A percentile compares a stretch with the other conserved stretches of the same genome.
Conservation (phyloP, 108 stramenopile genomes). For the Epithemia pelagica region DNA sequence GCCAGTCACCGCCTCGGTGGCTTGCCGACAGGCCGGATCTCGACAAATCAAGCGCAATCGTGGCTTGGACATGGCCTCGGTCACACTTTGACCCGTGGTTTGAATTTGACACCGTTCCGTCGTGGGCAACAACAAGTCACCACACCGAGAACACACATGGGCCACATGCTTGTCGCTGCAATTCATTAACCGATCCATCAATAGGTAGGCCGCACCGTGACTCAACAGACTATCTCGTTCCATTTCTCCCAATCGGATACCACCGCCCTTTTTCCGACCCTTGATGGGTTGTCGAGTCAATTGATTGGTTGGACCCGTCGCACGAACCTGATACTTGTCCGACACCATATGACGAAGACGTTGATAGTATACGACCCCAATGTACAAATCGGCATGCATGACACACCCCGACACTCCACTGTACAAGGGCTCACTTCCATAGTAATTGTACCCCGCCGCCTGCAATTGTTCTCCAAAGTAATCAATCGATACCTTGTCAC, state of each 20-base stretch:
- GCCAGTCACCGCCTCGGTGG: slow-evolving; percentile 46
- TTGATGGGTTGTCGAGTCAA: slow-evolving; percentile 98
- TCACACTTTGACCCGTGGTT: slow-evolving; percentile 65
- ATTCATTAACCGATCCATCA: slow-evolving; percentile 92
- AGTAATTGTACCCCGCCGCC: slow-evolving; percentile 95
- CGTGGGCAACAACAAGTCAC: slow-evolving; percentile 78
- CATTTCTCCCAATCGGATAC: slow-evolving; percentile 99
- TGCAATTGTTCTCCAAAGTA: slow-evolving; percentile 98
- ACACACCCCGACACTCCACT: slow-evolving; percentile 94
- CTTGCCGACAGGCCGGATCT: slow-evolving; percentile 65
- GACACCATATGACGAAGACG: slow-evolving; percentile 99
- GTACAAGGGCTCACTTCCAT: slow-evolving; percentile 97
- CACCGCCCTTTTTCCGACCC: slow-evolving; percentile 96
- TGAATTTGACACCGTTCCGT: slow-evolving; percentile 73
- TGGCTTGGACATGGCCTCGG: slow-evolving; percentile 60
- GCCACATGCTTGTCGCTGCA: slow-evolving; percentile 94
- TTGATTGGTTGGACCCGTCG: slow-evolving; percentile 92
- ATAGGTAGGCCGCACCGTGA: slow-evolving; percentile 92
- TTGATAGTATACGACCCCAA: slow-evolving; percentile 98
- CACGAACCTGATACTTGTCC: slow-evolving; percentile 98
- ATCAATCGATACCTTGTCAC: slow-evolving; percentile 91
- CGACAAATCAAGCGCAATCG: slow-evolving; percentile 72
- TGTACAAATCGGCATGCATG: slow-evolving; percentile 98
- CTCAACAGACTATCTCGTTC: slow-evolving; percentile 96
- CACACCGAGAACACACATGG: slow-evolving; percentile 88